Evolutionary conservation across 108 stramenopile species (phyloP), one percentile per base, ranked within the genome.

Genomic region (Pelagomonas calceolata): DNA sequence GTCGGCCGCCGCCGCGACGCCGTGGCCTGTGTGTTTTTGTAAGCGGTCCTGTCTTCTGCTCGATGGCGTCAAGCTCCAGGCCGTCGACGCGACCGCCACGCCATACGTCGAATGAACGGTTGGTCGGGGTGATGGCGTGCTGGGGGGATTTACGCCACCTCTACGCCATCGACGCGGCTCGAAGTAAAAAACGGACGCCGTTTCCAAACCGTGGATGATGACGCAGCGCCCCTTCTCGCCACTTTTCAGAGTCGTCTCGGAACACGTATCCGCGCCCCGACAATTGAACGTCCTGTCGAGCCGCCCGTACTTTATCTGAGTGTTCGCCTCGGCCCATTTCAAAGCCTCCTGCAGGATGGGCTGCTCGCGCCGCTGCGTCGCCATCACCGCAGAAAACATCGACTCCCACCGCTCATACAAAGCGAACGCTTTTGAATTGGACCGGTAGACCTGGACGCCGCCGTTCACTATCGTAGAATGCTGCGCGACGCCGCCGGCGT

Each of bases 401-500:
- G 14, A 17, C 21, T 16, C 51, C 51, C 51, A 60, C 7, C 51
- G 51, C 51, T 17, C 51, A 17, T 26, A 60, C 51, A 60, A 12
- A 1, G 51, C 51, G 26, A 26, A 3, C 21, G 51, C 14, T 26
- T 26, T 17, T 3, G 51, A 17, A 26, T 60, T 60, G 7, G 3
- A 4, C 26, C 51, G 14, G 10, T 60, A 60, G 7, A 60, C 51
- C 21, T 26, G 51, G 10, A 60, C 51, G 51, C 51, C 51, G 51
- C 51, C 51, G 51, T 60, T 60, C 21, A 60, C 26, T 1, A 26
- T 60, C 51, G 51, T 60, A 17, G 3, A 17, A 26, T 60, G 51
- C 51, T 60, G 51, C 21, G 51, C 51, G 51, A 60, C 51, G 51
- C 51, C 51, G 51, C 51, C 51, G 21, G 51, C 51, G 51, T 60